Percentiles rank a stretch among this genome's conserved stretches.
Evolutionary conservation across 108 stramenopile genomes (phyloP).

Genomic region (Nannochloropsis granulata): DNA sequence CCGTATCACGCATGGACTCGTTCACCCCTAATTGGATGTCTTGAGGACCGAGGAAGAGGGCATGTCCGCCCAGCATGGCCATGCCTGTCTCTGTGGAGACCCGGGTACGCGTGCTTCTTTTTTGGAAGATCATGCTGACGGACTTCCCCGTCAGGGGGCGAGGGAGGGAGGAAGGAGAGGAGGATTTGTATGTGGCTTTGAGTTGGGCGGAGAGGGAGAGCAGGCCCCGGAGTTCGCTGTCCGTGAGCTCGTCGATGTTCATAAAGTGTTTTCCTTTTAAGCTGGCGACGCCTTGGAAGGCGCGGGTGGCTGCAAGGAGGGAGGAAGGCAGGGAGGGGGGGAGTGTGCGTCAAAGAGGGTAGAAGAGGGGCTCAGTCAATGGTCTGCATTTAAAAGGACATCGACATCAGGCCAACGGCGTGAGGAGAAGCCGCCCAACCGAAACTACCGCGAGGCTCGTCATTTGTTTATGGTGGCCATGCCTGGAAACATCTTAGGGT

Average conservation of each 20-base stretch:
- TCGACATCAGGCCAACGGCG: too few species aligned
- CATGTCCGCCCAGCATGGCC: slow-evolving; percentile 72
- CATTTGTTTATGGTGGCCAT: too few species aligned
- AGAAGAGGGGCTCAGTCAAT: too few species aligned
- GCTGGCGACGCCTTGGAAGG: background rate
- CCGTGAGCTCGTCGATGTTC: background rate
- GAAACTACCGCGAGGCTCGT: too few species aligned
- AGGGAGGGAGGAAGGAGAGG: background rate
- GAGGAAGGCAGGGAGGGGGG: too few species aligned
- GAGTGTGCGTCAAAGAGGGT: too few species aligned
- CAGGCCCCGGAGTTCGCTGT: background rate
- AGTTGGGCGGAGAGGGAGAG: background rate
- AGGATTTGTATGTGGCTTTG: background rate
- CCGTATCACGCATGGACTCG: slow-evolving; percentile 80
- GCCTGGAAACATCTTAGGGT: too few species aligned
- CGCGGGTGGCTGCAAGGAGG: background rate
- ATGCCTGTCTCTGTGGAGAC: slow-evolving; percentile 93
- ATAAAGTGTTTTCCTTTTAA: background rate
- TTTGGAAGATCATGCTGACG: slow-evolving; percentile 88
- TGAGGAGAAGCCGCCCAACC: too few species aligned
- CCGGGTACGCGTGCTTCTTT: slow-evolving; percentile 84
- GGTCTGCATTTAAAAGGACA: too few species aligned
- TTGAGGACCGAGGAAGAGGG: slow-evolving; percentile 74
- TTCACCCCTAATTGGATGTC: slow-evolving; percentile 93
- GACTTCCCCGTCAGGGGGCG: slow-evolving; percentile 59